Conservation (phyloP, 192 early-diverging fungal genomes). For the Glomus cerebriforme region DNA sequence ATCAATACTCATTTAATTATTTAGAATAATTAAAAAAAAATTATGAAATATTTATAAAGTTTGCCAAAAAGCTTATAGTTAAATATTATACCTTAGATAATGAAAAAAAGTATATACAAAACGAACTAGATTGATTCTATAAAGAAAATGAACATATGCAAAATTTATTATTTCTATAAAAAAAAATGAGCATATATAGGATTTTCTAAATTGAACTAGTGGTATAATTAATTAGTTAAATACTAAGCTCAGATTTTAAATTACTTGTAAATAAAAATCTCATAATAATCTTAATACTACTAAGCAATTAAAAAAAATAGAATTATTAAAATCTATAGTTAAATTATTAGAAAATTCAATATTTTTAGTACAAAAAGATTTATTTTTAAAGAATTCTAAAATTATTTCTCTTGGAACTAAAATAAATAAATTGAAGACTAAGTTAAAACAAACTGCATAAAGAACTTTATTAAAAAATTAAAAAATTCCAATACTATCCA, state of each 20-base stretch:
- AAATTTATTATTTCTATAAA: neutral
- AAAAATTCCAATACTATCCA: neutral
- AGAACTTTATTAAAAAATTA: conserved; percentile 9
- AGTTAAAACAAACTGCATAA: conserved; percentile 7
- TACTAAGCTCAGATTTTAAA: neutral
- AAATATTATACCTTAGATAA: neutral
- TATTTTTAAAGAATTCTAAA: conserved; percentile 1
- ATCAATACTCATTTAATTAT: neutral
- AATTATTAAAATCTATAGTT: neutral
- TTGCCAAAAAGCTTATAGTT: neutral
- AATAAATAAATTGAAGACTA: conserved; percentile 10
- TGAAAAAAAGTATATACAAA: neutral
- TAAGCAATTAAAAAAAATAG: neutral
- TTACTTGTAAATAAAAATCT: conserved; percentile 11
- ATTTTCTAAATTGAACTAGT: neutral
- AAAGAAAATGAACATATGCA: conserved; percentile 1
- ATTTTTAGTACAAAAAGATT: neutral
- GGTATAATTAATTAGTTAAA: neutral
- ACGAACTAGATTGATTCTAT: neutral
- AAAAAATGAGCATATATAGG: neutral
- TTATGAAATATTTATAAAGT: conserved; percentile 9
- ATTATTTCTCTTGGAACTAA: neutral
- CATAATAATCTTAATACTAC: neutral
- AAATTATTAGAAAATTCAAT: neutral
- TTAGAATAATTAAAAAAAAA: conserved; percentile 8